Evolutionary conservation across 1,139 yeast species (phyloP).

Genomic region (Kurtzmaniella quercitrusa): DNA sequence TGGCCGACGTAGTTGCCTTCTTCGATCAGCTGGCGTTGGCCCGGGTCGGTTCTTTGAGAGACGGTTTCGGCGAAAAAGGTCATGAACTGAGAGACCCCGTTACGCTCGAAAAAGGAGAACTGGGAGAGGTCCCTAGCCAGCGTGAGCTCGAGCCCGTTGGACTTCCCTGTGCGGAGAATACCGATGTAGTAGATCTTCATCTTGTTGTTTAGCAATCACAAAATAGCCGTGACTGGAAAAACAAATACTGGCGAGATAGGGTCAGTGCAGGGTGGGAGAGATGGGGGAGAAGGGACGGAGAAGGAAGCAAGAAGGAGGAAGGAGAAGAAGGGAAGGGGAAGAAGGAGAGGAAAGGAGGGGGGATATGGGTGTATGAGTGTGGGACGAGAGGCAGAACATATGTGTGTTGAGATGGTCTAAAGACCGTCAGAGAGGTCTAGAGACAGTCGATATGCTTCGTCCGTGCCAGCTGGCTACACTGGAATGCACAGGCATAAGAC

Average conservation of each 20-base stretch:
- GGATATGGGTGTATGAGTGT: too few species aligned
- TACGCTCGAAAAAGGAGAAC: conserved; percentile 84
- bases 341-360: too few species aligned
- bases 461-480: too few species aligned
- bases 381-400: too few species aligned
- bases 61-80: conserved; percentile 90
- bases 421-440: too few species aligned
- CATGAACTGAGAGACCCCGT: conserved; percentile 83
- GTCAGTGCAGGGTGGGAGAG: too few species aligned
- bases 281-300: not conserved
- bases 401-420: too few species aligned
- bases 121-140: conserved; percentile 79
- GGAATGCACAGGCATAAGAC: too few species aligned
- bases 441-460: too few species aligned
- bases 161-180: conserved; percentile 60
- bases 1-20: conserved; percentile 92
- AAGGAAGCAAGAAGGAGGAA: not conserved
- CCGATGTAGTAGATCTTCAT: conserved; percentile 95
- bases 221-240: not conserved
- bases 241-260: not conserved
- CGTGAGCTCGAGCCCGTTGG: conserved; percentile 70
- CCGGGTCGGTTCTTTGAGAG: conserved; percentile 79
- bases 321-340: not conserved
- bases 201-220: conserved; percentile 1
- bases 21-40: conserved; percentile 92